phyloP scores from a whole-genome alignment of 352 stramenopile genomes.

The Saprolegnia parasitica region DNA sequence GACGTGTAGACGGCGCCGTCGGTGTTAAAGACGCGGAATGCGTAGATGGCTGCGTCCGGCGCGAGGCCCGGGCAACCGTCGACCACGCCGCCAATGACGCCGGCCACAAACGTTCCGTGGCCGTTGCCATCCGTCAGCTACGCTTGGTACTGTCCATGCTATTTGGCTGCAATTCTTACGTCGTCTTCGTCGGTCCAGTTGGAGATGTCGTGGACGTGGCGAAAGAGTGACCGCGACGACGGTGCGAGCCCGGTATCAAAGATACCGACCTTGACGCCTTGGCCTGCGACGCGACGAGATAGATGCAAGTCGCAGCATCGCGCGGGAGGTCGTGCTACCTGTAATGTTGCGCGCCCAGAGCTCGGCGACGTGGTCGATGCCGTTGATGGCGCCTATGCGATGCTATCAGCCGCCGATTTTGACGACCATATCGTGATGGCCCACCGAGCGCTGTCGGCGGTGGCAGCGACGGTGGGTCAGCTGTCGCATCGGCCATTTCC shows the following conservation, averaged over 20 bases:
- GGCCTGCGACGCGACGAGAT: slow-evolving; percentile 32
- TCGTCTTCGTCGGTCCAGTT: slow-evolving; percentile 80
- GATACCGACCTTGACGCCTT: slow-evolving; percentile 75
- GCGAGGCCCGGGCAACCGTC: slow-evolving; percentile 68
- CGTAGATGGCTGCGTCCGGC: slow-evolving; percentile 64
- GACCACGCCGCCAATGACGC: slow-evolving; percentile 57
- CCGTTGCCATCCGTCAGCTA: slow-evolving; percentile 63
- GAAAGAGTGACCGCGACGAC: slow-evolving; percentile 27
- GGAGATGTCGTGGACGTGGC: slow-evolving; percentile 68
- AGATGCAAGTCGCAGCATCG: neutral
- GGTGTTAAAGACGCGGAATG: slow-evolving; percentile 85
- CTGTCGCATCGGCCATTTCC: too few relatives aligned
- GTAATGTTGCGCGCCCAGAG: slow-evolving; percentile 18
- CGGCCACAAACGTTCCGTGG: slow-evolving; percentile 83
- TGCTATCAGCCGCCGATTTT: neutral
- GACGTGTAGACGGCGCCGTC: slow-evolving; percentile 84
- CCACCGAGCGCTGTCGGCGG: neutral
- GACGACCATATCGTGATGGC: neutral
- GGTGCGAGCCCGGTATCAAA: slow-evolving; percentile 78
- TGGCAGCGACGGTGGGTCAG: neutral
- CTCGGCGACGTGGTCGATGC: neutral
- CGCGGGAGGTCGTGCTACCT: neutral
- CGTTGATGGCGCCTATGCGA: neutral
- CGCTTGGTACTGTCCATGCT: too few relatives aligned
- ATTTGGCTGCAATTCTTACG: too few relatives aligned